phyloP scores from a whole-genome alignment of 371 early-diverging fungal species.

The Zychaea mexicana region DNA sequence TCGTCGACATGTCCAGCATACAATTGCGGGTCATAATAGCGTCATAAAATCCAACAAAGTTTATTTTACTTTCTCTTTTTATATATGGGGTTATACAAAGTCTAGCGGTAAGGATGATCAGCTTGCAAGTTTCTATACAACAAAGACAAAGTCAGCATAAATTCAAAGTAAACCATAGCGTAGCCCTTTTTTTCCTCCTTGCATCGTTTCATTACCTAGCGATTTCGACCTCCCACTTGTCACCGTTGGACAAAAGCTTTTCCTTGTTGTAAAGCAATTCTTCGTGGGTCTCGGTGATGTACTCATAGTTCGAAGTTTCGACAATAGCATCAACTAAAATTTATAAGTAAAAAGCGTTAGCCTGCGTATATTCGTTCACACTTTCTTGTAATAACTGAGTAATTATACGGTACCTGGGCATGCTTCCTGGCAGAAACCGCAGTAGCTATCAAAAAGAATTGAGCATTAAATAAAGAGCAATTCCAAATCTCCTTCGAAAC shows the following conservation, averaged over 20 bases:
- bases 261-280: conserved; percentile 97
- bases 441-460: conserved; percentile 54
- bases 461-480: conserved; percentile 27
- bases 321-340: conserved; percentile 95
- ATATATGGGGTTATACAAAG: conserved; percentile 2
- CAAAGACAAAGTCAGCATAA: background rate
- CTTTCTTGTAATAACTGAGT: background rate
- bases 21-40: background rate
- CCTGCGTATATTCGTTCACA: background rate
- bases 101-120: conserved; percentile 68
- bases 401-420: conserved; percentile 53
- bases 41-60: conserved; percentile 2
- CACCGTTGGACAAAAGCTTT: conserved; percentile 96
- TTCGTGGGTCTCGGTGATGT: conserved; percentile 96
- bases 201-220: conserved; percentile 65
- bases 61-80: conserved; percentile 2
- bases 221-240: conserved; percentile 96
- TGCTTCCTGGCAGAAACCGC: conserved; percentile 95
- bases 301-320: conserved; percentile 97
- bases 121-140: conserved; percentile 55
- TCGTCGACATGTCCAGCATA: background rate
- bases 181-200: no score
- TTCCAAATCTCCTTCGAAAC: conserved; percentile 7
- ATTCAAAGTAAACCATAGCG: background rate
- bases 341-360: background rate